Base-by-base conservation (phyloP, 768 basidiomycete genomes). In the Ephemerocybe angulata region DNA sequence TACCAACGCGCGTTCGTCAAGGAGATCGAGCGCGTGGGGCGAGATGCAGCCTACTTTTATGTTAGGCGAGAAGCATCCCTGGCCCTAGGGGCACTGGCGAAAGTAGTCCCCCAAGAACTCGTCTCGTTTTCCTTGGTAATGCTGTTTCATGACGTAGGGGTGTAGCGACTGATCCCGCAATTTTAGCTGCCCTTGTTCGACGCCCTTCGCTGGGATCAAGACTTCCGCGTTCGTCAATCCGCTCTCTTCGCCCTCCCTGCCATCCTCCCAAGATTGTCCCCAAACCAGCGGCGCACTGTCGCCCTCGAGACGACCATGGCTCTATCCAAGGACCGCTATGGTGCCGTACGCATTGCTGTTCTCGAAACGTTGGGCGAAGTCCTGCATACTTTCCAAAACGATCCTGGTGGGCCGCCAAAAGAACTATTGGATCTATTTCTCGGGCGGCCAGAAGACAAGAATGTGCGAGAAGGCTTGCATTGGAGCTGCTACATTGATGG, bases 331-430 rank as follows among this genome's bases (percentile, higher is more conserved):
- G 92, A 95, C 66, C 76, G 80, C 40, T 78, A 80, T 21, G 68
- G 80, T 3, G 75, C 80, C 17, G 93, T 97, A 24, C 86, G 91
- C 21, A 81, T 81, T 15, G 90, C 89, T 3, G 84, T 88, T 2
- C 78, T 96, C 29, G 94, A 97, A 65, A 80, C 90, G 21, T 78
- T 97, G 4, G 95, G 94, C 2, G 94, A 97, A 69, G 85, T 96
- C 31, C 79, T 97, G 53, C 84, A 89, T 66, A 83, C 90, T 12
- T 98, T 98, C 68, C 77, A 81, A 53, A 73, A 80, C 31, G 77
- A 83, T 50, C 79, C 80, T 3, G 63, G 59, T 21, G 88, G 87
- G 0, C 89, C 90, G 10, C 95, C 95, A 3, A 65, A 75, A 22
- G 82, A 90, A 63, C 78, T 97, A 2, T 63, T 97, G 6, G 74